Evolutionary conservation across 1,139 yeast genomes (phyloP).

Genomic region (Saccharomyces pastorianus): DNA sequence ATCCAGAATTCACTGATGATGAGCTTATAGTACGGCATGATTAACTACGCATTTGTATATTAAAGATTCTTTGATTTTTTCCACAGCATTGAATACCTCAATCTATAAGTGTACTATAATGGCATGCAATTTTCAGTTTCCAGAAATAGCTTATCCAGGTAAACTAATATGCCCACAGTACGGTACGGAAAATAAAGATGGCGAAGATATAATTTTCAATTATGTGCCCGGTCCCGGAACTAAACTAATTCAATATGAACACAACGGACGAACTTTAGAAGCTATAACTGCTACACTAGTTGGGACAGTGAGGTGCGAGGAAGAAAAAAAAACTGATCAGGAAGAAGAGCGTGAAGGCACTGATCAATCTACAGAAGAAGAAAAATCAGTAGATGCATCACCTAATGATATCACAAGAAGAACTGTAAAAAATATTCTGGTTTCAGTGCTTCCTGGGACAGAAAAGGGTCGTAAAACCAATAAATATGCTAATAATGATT

Average conservation of each 20-base stretch:
- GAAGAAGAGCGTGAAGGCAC: conserved; percentile 11
- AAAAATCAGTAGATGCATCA: not conserved
- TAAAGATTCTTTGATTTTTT: not conserved
- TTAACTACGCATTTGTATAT: not conserved
- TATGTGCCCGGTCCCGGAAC: conserved; percentile 46
- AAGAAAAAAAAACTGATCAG: conserved; percentile 13
- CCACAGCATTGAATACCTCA: not conserved
- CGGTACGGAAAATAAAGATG: conserved; percentile 25
- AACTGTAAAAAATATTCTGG: conserved; percentile 12
- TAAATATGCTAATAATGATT: conserved; percentile 25
- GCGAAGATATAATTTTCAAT: conserved; percentile 29
- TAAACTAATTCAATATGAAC: conserved; percentile 22
- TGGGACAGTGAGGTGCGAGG: conserved; percentile 45
- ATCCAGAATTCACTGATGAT: not conserved
- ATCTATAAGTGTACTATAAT: not conserved
- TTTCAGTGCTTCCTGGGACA: conserved; percentile 16
- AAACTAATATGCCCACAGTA: conserved; percentile 48
- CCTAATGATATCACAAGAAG: conserved; percentile 8
- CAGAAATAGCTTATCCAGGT: conserved; percentile 63
- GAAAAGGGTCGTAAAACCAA: conserved; percentile 11
- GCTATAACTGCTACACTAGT: conserved; percentile 61
- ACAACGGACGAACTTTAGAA: conserved; percentile 21
- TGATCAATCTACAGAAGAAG: conserved; percentile 6
- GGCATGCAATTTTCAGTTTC: conserved; percentile 22
- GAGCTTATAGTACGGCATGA: not conserved